phyloP scores from a whole-genome alignment of 2,329 filamentous ascomycete species.

The Colletotrichum musae region DNA sequence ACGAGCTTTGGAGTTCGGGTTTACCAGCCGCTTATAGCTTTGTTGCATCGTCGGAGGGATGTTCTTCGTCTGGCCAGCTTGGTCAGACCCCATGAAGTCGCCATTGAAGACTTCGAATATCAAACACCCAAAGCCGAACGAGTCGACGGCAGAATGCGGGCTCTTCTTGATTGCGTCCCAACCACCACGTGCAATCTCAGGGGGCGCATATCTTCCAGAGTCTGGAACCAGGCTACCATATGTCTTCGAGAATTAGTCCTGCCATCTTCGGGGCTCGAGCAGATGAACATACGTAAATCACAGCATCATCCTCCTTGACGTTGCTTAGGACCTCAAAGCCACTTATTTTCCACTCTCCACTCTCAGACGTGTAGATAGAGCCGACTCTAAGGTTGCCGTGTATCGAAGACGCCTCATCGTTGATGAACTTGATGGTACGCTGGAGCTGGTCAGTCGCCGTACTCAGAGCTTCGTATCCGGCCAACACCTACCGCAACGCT shows the following conservation, averaged over 20 bases:
- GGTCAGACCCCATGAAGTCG: constrained; percentile 80
- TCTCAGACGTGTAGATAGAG: constrained; percentile 93
- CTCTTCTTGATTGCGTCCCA: constrained; percentile 92
- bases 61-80: constrained; percentile 87
- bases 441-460: constrained; percentile 50
- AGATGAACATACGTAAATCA: constrained; percentile 74
- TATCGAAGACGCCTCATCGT: constrained; percentile 91
- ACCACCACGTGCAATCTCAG: constrained; percentile 87
- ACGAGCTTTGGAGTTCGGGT: constrained; percentile 89
- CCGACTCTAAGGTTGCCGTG: constrained; percentile 89
- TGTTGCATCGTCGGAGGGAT: constrained; percentile 91
- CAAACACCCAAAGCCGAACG: constrained; percentile 87
- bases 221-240: constrained; percentile 92
- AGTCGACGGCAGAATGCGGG: constrained; percentile 85
- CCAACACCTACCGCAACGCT: constrained; percentile 77
- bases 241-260: constrained; percentile 65
- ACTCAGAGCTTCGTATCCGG: neutral
- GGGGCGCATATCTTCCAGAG: constrained; percentile 85
- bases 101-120: constrained; percentile 95
- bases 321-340: constrained; percentile 95
- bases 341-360: constrained; percentile 96
- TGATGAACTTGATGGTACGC: constrained; percentile 96
- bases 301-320: constrained; percentile 94
- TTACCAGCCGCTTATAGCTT: constrained; percentile 90
- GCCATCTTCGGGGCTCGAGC: neutral